A percentile compares a stretch with the other conserved stretches of the same genome.
phyloP scores from a whole-genome alignment of 2,329 filamentous ascomycete genomes.

The Bipolaris sorokiniana region DNA sequence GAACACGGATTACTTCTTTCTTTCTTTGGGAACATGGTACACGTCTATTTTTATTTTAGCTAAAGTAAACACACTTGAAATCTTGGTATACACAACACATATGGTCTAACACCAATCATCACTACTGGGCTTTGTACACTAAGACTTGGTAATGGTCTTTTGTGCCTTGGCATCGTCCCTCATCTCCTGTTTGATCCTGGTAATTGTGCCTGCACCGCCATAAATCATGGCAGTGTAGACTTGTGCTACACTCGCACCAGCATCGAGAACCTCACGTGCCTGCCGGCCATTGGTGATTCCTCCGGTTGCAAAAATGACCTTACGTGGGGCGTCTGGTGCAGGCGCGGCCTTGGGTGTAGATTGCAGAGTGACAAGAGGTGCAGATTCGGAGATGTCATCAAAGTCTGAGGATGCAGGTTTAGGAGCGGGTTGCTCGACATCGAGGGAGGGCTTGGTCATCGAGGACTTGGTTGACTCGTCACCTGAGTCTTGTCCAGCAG shows the following conservation, averaged over 20 bases:
- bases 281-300: conserved; percentile 89
- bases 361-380: conserved; percentile 32
- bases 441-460: conserved; percentile 26
- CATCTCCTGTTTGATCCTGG: conserved; percentile 59
- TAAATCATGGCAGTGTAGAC: conserved; percentile 81
- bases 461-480: conserved; percentile 16
- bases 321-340: conserved; percentile 54
- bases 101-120: neutral
- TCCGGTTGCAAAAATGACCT: conserved; percentile 91
- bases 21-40: neutral
- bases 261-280: conserved; percentile 80
- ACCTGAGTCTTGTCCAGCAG: conserved; percentile 14
- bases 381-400: conserved; percentile 40
- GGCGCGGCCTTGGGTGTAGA: conserved; percentile 29
- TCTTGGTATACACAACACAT: neutral
- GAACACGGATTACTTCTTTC: no score
- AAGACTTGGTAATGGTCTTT: conserved; percentile 26
- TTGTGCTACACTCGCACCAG: conserved; percentile 89
- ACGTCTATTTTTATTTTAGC: no score
- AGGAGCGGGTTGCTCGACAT: conserved; percentile 27
- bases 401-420: conserved; percentile 31
- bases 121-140: neutral
- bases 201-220: conserved; percentile 67
- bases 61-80: neutral
- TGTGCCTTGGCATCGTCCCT: conserved; percentile 47